phyloP scores from a whole-genome alignment of 148 eudicot species.

The Silene conica region DNA sequence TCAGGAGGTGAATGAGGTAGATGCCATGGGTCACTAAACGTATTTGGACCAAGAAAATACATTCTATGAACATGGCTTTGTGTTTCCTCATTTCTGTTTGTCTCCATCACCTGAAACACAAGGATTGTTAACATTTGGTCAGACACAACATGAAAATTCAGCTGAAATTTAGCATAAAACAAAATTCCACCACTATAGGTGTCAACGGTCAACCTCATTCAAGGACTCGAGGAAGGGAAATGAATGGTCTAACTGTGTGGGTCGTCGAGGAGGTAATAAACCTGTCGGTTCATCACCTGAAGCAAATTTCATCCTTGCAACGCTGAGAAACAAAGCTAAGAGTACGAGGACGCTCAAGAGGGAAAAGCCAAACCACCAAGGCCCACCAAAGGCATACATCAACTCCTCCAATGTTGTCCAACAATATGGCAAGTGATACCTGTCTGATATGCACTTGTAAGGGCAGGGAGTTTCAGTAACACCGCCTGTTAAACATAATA shows the following conservation, averaged over 20 bases:
- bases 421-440: conserved; percentile 91
- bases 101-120: conserved; percentile 78
- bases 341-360: conserved; percentile 63
- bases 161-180: background rate
- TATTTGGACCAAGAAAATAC: conserved; percentile 89
- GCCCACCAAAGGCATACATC: conserved; percentile 91
- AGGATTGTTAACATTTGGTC: conserved; percentile 10
- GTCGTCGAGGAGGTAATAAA: conserved; percentile 60
- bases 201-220: conserved; percentile 72
- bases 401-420: conserved; percentile 92
- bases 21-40: conserved; percentile 98
- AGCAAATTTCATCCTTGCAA: conserved; percentile 86
- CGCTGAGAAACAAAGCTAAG: conserved; percentile 84
- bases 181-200: conserved; percentile 6
- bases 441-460: conserved; percentile 89
- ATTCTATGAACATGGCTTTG: conserved; percentile 88
- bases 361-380: conserved; percentile 81
- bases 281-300: conserved; percentile 70
- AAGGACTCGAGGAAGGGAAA: conserved; percentile 95
- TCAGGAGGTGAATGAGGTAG: conserved; percentile 90
- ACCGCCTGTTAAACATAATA: conserved; percentile 55
- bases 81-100: conserved; percentile 80
- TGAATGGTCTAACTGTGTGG: conserved; percentile 77
- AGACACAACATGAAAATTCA: conserved; percentile 5
- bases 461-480: conserved; percentile 83